Evolutionary conservation across 768 basidiomycete genomes (phyloP), one percentile per base, ranked within the genome.

Genomic region (Tylopilus cervinicoccineus): DNA sequence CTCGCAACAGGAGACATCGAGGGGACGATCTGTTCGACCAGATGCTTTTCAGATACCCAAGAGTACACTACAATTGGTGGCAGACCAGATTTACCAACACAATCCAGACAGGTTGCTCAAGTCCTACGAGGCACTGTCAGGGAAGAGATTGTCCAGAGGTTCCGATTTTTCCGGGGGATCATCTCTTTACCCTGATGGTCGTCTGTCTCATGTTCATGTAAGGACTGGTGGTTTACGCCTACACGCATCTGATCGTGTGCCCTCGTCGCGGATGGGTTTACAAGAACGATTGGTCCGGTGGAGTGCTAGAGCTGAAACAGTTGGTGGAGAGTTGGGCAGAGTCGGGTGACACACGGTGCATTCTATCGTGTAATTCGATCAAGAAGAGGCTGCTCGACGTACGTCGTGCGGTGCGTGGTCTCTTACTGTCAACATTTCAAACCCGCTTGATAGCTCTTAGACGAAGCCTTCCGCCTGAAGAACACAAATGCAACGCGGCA

Each of bases 171-270:
- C 65, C 60, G 38, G 63, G 33, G 23, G 60, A 2, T 38, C 16
- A 22, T 34, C 31, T 33, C 31, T 33, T 7, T 37, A 19, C 13
- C 32, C 45, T 41, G 16, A 28, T 17, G 6, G 48, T 46, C 16
- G 2, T 32, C 34, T 10, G 8, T 47, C 59, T 57, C 38, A 62
- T 28, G 6, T 20, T 10, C 19, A 2, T 19, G 32, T 23, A 65
- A 63, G 64, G 60, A 32, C 34, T 65, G 39, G 55, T 65, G 7
- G 65, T 63, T 23, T 65, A 67, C 34, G 52, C 54, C 3, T 65
- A 60, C 26, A 65, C 65, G 6, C 65, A 65, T 42, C 24, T 65
- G 22, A 23, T 54, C 11, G 6, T 17, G 33, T 65, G 63, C 23
- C 34, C 51, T 45, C 40, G 29, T 27, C 51, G 43, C 22, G 20